phyloP scores from a whole-genome alignment of 2,329 filamentous ascomycete genomes.

The Alternaria conjuncta region DNA sequence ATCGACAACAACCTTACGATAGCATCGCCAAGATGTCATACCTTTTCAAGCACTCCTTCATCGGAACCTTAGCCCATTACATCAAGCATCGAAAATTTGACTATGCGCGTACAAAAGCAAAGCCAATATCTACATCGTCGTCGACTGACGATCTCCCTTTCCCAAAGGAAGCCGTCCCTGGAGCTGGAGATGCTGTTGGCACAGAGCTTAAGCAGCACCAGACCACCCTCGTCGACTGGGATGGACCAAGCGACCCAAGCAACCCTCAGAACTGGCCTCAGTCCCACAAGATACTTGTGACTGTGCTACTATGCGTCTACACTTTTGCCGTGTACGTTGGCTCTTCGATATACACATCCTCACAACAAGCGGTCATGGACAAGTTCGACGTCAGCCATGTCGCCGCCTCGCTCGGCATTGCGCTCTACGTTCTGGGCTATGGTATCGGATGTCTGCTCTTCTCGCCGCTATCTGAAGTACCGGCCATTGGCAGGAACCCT shows the following conservation, averaged over 20 bases:
- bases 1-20: neutral
- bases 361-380: constrained; percentile 53
- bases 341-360: constrained; percentile 58
- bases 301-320: constrained; percentile 54
- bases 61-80: constrained; percentile 27
- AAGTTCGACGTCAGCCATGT: constrained; percentile 60
- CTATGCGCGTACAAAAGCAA: constrained; percentile 20
- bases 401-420: constrained; percentile 62
- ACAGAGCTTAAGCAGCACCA: constrained; percentile 28
- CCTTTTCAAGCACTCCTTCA: constrained; percentile 25
- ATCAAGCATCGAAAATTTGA: constrained; percentile 28
- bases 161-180: constrained; percentile 1
- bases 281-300: constrained; percentile 41
- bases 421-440: constrained; percentile 66
- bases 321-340: constrained; percentile 65
- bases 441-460: constrained; percentile 69
- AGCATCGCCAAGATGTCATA: constrained; percentile 26
- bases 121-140: constrained; percentile 22
- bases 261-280: constrained; percentile 48
- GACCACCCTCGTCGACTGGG: constrained; percentile 49
- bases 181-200: constrained; percentile 19
- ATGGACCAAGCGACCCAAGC: constrained; percentile 42
- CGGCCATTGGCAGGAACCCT: constrained; percentile 68
- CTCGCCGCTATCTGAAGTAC: constrained; percentile 70
- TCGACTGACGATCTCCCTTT: constrained; percentile 28